phyloP scores from a whole-genome alignment of 345 rosid species.

The Hevea brasiliensis region DNA sequence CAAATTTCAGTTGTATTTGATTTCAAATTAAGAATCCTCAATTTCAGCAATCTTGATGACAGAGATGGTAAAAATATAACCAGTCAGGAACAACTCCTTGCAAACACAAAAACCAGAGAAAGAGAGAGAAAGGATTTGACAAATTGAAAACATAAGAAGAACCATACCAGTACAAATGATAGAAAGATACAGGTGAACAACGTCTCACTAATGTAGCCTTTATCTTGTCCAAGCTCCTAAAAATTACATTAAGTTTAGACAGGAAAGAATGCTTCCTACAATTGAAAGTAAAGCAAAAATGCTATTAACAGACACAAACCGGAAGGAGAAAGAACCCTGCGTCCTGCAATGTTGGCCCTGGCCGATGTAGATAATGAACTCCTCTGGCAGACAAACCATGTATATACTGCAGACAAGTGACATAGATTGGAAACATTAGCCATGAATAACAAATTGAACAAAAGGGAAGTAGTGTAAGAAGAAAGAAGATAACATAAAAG shows the following conservation, averaged over 20 bases:
- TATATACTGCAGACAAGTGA: constrained; percentile 57
- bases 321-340: constrained; percentile 86
- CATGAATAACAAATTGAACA: not conserved
- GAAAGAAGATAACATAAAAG: not conserved
- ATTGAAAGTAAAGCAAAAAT: not conserved
- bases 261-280: constrained; percentile 5
- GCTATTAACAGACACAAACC: constrained; percentile 43
- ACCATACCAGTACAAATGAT: constrained; percentile 72
- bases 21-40: not conserved
- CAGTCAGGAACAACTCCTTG: not conserved
- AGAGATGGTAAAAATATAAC: not conserved
- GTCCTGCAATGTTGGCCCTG: constrained; percentile 87
- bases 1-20: not conserved
- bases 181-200: constrained; percentile 65
- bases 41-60: not conserved
- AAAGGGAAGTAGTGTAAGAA: not conserved
- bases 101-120: not conserved
- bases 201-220: constrained; percentile 86
- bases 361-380: constrained; percentile 87
- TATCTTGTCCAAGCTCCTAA: constrained; percentile 95
- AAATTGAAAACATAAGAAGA: constrained; percentile 10
- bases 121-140: not conserved
- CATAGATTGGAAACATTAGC: no score
- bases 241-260: constrained; percentile 20
- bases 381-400: constrained; percentile 96